phyloP scores from a whole-genome alignment of 2,329 filamentous ascomycete species.

The Penicillium sp. region DNA sequence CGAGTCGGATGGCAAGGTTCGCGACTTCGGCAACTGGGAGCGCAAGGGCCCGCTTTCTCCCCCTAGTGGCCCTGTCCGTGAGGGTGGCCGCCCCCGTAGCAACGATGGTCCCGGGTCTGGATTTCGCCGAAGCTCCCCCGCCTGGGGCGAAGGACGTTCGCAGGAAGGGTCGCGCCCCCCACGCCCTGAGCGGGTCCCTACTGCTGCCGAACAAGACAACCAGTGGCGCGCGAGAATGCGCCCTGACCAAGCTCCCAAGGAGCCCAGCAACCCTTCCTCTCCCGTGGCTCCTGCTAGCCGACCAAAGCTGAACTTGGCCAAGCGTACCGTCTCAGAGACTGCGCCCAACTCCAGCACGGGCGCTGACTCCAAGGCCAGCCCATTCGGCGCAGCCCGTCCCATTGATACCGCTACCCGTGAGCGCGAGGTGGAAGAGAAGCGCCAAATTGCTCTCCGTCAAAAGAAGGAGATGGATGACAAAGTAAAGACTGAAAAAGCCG shows the following conservation, averaged over 20 bases:
- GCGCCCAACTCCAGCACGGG: slow-evolving; percentile 43
- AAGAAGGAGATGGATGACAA: slow-evolving; percentile 62
- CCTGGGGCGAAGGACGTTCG: slow-evolving; percentile 63
- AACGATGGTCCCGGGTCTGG: slow-evolving; percentile 56
- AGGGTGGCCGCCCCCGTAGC: slow-evolving; percentile 55
- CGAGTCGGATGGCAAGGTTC: slow-evolving; percentile 65
- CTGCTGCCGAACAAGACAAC: slow-evolving; percentile 85
- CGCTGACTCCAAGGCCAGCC: slow-evolving; percentile 74
- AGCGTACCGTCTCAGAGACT: slow-evolving; percentile 82
- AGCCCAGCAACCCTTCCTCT: slow-evolving; percentile 64
- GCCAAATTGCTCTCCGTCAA: slow-evolving; percentile 64
- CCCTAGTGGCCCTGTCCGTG: slow-evolving; percentile 48
- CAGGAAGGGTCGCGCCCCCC: slow-evolving; percentile 75
- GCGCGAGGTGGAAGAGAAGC: slow-evolving; percentile 84
- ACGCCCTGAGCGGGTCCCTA: slow-evolving; percentile 67
- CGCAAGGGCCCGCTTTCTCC: slow-evolving; percentile 87
- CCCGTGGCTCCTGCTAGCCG: slow-evolving; percentile 56
- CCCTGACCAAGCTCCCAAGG: slow-evolving; percentile 68
- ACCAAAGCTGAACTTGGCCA: slow-evolving; percentile 79
- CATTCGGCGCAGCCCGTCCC: slow-evolving; percentile 86
- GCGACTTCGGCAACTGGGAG: slow-evolving; percentile 88
- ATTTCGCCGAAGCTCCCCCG: slow-evolving; percentile 63
- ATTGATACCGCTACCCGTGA: slow-evolving; percentile 90
- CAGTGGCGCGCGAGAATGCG: slow-evolving; percentile 91
- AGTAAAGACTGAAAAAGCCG: slow-evolving; percentile 56